A percentile compares a stretch with the other conserved stretches of the same genome.
These are phyloP conservation scores for Xylariaceae sp. DNA, from an alignment of 2,329 filamentous ascomycete species.

Conservation along the genomic window DNA sequence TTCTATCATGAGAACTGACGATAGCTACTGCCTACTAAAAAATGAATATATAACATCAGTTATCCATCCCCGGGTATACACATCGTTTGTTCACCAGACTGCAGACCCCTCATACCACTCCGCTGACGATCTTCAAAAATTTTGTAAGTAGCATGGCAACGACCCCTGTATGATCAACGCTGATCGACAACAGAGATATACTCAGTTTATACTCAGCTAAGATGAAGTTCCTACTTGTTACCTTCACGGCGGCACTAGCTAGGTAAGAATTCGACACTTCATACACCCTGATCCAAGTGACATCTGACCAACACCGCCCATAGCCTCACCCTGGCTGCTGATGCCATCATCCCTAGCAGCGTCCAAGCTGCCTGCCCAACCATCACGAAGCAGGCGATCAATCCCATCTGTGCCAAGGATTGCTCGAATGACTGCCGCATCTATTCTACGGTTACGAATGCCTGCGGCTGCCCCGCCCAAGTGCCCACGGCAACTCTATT, in stretches of 20 bases:
- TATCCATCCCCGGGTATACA: background rate
- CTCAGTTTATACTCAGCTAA: constrained; percentile 9
- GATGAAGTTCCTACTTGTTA: constrained; percentile 34
- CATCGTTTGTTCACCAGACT: background rate
- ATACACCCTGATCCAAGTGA: background rate
- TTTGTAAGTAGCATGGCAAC: background rate
- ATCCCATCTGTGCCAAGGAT: too few species aligned
- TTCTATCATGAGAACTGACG: background rate
- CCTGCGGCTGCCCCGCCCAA: too few species aligned
- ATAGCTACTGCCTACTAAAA: background rate
- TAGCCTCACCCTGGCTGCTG: constrained; percentile 5
- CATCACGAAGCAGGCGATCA: too few species aligned
- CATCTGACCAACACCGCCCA: background rate
- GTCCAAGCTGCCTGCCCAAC: too few species aligned
- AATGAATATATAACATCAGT: constrained; percentile 18
- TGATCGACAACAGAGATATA: background rate
- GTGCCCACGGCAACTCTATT: too few species aligned
- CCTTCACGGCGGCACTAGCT: constrained; percentile 32
- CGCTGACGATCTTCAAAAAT: background rate
- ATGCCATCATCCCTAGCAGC: too few species aligned
- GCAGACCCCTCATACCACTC: constrained; percentile 16
- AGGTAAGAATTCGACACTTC: constrained; percentile 24
- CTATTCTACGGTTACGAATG: too few species aligned
- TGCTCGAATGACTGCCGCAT: too few species aligned
- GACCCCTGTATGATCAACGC: background rate